Base-by-base conservation (phyloP, 768 basidiomycete species). In the Termitomyces sp. region DNA sequence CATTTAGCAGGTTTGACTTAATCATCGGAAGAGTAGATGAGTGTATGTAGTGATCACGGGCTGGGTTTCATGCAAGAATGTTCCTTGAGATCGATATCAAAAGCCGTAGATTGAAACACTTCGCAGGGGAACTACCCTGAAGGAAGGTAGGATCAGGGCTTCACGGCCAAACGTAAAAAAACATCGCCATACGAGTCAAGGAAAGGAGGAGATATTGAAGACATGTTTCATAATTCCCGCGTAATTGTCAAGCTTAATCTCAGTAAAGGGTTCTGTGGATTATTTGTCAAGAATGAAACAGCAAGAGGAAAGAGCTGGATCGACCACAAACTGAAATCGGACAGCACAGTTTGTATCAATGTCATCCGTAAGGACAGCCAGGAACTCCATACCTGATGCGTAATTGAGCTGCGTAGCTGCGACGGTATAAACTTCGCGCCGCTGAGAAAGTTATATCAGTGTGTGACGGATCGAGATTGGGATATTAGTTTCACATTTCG, bases 401-500 rank as follows among this genome's bases (percentile, higher is more conserved):
- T 11, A 36, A 8, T 18, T 13, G 11, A 36, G 16, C 24, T 51
- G 24, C 8, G 2, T 24, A 24, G 9, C 8, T 2, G 24, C 50
- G 30, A 30, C 30, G 30, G 28, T 28, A 28, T 4, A 28, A 16
- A 18, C 24, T 28, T 20, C 22, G 7, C 18, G 28, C 16, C 18
- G 32, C 28, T 28, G 43, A 33, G 41, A 54, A 22, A 54, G 32
- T 18, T 54, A 35, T 45, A 41, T 33, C 53, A 44, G 35, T 22
- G 18, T 40, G 38, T 16, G 28, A 30, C 9, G 35, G 2, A 5
- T 48, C 28, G 28, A 18, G n/a, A 48, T 48, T 50, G 7, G 46
- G 22, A 44, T 53, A 36, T 54, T 20, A 38, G 53, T 55, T 40
- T 60, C 54, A 59, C 45, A 24, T 50, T 14, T 45, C 30, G 6